Evolutionary conservation across 108 stramenopile genomes (phyloP).

Genomic region (Cylindrotheca closterium): DNA sequence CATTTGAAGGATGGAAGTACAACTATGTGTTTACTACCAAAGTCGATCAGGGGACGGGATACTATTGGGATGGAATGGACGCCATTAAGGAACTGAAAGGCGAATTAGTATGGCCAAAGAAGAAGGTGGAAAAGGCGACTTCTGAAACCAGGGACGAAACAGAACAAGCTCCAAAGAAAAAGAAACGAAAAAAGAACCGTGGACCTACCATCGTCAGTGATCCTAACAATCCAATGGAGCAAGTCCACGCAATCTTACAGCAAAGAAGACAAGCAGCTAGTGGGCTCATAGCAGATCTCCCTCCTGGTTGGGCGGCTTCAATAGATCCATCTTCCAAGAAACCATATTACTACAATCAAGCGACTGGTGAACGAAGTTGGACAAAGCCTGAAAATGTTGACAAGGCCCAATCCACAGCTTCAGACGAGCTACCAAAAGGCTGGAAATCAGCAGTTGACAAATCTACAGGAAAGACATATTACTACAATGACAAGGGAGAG

Average conservation of each 20-base stretch:
- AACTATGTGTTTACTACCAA: slow-evolving; percentile 86
- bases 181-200: slow-evolving; percentile 53
- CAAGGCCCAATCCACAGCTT: neutral
- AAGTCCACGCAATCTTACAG: slow-evolving; percentile 58
- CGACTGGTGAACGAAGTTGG: slow-evolving; percentile 59
- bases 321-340: slow-evolving; percentile 68
- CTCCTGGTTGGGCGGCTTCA: slow-evolving; percentile 57
- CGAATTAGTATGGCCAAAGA: slow-evolving; percentile 11
- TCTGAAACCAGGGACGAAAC: neutral
- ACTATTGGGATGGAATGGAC: slow-evolving; percentile 90
- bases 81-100: slow-evolving; percentile 50
- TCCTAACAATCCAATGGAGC: slow-evolving; percentile 73
- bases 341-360: slow-evolving; percentile 69
- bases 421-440: slow-evolving; percentile 49
- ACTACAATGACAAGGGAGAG: slow-evolving; percentile 61
- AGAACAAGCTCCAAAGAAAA: slow-evolving; percentile 25
- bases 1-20: slow-evolving; percentile 73
- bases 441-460: slow-evolving; percentile 66
- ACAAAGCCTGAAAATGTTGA: slow-evolving; percentile 39
- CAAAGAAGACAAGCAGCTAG: slow-evolving; percentile 47
- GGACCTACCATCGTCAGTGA: slow-evolving; percentile 46
- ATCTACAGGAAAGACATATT: slow-evolving; percentile 62
- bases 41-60: slow-evolving; percentile 67
- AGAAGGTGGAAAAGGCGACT: neutral
- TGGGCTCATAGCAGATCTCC: slow-evolving; percentile 21